Percentiles rank a stretch among this genome's conserved stretches.
Conservation (phyloP, 768 basidiomycete genomes). For the Pulveroboletus sp. region DNA sequence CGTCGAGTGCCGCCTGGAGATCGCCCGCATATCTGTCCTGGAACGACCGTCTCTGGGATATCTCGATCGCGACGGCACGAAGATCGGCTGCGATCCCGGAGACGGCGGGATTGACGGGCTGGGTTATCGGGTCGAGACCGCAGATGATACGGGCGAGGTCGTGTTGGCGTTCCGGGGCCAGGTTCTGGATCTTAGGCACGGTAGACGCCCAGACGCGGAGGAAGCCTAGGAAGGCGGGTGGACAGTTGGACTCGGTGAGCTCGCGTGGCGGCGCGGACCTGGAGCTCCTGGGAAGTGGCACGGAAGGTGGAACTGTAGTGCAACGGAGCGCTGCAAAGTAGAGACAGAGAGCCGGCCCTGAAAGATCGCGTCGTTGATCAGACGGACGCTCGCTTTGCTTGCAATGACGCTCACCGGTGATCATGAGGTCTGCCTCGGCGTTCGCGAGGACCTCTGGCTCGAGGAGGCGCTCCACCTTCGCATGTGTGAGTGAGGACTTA, state of each 20-base stretch:
- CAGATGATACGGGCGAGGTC: constrained; percentile 83
- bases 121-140: constrained; percentile 42
- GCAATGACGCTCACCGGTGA: constrained; percentile 60
- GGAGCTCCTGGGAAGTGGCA: constrained; percentile 62
- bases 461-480: constrained; percentile 70
- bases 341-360: constrained; percentile 76
- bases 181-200: constrained; percentile 60
- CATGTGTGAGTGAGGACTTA: constrained; percentile 72
- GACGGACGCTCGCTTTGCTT: no score
- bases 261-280: constrained; percentile 49
- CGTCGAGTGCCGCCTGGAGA: constrained; percentile 75
- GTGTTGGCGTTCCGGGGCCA: constrained; percentile 64
- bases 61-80: constrained; percentile 83
- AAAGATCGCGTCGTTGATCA: not conserved
- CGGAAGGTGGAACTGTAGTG: constrained; percentile 72
- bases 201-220: constrained; percentile 67
- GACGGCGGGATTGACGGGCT: constrained; percentile 41
- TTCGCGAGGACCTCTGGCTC: constrained; percentile 70
- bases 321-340: constrained; percentile 81
- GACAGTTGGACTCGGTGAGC: constrained; percentile 67
- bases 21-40: constrained; percentile 74
- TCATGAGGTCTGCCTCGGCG: constrained; percentile 82
- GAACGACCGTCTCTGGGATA: constrained; percentile 78
- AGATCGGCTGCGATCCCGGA: constrained; percentile 72
- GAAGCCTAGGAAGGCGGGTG: constrained; percentile 61